A percentile compares a stretch with the other conserved stretches of the same genome.
phyloP scores from a whole-genome alignment of 495 filamentous ascomycete genomes.

The Letharia lupina region DNA sequence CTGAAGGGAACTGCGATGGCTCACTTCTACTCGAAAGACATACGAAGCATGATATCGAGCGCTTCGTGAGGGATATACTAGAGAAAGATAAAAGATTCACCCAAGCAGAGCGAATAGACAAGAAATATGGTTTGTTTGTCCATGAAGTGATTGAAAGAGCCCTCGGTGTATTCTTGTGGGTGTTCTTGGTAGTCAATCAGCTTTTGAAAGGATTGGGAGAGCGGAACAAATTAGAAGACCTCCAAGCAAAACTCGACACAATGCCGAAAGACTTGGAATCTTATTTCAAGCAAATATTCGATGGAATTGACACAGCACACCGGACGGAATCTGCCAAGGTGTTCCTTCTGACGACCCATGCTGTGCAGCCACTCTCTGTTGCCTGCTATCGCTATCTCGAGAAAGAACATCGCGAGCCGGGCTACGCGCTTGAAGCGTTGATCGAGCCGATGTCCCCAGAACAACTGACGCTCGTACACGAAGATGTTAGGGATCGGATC shows the following conservation, averaged over 20 bases:
- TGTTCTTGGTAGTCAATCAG: conserved; percentile 21
- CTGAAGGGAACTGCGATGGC: neutral
- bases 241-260: conserved; percentile 11
- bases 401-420: conserved; percentile 4
- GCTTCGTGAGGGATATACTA: conserved; percentile 7
- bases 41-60: conserved; percentile 18
- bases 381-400: conserved; percentile 4
- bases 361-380: neutral
- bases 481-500: neutral
- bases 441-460: neutral
- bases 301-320: conserved; percentile 1
- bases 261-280: conserved; percentile 19
- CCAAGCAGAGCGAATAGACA: neutral
- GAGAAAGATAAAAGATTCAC: neutral
- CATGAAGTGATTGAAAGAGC: conserved; percentile 28
- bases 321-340: conserved; percentile 6
- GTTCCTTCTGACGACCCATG: conserved; percentile 1
- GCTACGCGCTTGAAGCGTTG: neutral
- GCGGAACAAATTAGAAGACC: conserved; percentile 11
- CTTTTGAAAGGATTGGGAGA: conserved; percentile 19
- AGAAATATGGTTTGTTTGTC: conserved; percentile 5
- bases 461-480: neutral
- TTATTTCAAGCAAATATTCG: conserved; percentile 20
- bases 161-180: conserved; percentile 35
- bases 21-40: conserved; percentile 13